Evolutionary conservation across 371 early-diverging fungal genomes (phyloP).

Genomic region (Rhizopus stolonifer): DNA sequence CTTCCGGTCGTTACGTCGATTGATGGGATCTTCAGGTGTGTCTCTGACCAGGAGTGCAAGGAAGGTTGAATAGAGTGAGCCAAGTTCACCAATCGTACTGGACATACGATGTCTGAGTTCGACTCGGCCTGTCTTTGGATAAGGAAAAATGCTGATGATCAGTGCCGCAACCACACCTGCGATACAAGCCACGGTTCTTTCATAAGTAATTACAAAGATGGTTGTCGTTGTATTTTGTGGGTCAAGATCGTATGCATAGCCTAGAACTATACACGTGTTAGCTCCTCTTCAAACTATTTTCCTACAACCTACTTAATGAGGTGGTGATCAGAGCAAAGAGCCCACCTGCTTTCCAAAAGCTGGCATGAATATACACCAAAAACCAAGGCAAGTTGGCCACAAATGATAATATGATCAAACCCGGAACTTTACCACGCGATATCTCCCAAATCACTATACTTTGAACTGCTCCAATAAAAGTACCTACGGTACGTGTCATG

Average conservation of each 20-base stretch:
- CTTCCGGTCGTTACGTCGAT: conserved; percentile 24
- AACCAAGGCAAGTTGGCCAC: conserved; percentile 44
- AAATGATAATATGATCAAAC: conserved; percentile 33
- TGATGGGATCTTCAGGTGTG: conserved; percentile 12
- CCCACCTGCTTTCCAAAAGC: conserved; percentile 47
- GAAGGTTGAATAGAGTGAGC: conserved; percentile 42
- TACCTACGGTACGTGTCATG: conserved; percentile 41
- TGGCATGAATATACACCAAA: conserved; percentile 40
- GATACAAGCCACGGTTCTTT: conserved; percentile 37
- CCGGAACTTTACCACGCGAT: conserved; percentile 26
- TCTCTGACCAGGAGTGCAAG: conserved; percentile 36
- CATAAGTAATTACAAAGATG: conserved; percentile 31
- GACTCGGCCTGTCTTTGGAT: conserved; percentile 42
- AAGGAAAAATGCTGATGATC: conserved; percentile 39
- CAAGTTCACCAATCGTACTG: conserved; percentile 33
- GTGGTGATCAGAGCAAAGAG: conserved; percentile 44
- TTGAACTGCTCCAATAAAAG: conserved; percentile 40
- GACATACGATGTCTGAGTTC: conserved; percentile 45
- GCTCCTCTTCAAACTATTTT: no score
- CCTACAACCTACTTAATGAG: conserved; percentile 50
- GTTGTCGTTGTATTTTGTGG: conserved; percentile 15
- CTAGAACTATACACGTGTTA: conserved; percentile 38
- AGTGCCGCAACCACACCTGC: conserved; percentile 42
- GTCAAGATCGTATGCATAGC: conserved; percentile 35
- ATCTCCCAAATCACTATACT: conserved; percentile 46